Base-by-base conservation (phyloP, 345 rosid species). In the Mercurialis annua region DNA sequence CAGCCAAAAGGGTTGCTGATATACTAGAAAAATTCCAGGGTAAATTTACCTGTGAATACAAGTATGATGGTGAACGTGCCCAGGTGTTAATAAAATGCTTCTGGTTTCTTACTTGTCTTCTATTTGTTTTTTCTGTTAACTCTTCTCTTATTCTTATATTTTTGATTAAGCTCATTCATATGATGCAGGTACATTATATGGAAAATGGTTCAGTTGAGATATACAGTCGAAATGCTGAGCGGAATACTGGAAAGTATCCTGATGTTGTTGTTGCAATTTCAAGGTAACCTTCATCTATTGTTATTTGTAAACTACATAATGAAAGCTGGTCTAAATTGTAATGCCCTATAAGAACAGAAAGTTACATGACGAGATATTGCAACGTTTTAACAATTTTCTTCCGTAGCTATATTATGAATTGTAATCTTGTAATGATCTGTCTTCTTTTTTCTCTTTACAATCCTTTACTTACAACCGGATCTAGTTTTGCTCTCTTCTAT, bases 51-150 rank as follows among this genome's bases (percentile, higher is more conserved):
- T 91, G 93, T 70, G 98, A 94, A 66, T 94, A 91, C 83, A 94
- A 94, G 69, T 91, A 94, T 64, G 99, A 94, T 73, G 98, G 99
- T 64, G 99, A 89, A 68, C 92, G 98, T 71, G 99, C 99, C 60
- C 99, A 94, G 93, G 99, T 89, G 76, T 76, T 67, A 3, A 68
- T 62, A 64, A 48, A 47, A 46, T 53, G 21, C 53, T 67, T 69
- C 17, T 18, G 29, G 67, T 66, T 67, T 42, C 33, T 30, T 52
- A 12, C 42, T 38, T 59, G 57, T 40, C 49, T 31, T 64, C 16
- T 10, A 59, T 23, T 42, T 21, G 7, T 56, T 16, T 40, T 44
- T 33, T 38, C 15, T 47, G 54, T 24, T 4, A 55, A 31, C 17
- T 2, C 15, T 29, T 17, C 5, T 56, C 33, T 42, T 20, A 34